Percentiles rank a stretch among this genome's conserved stretches.
Evolutionary conservation across 2,329 filamentous ascomycete genomes (phyloP).

Genomic region (Cadophora sp.): DNA sequence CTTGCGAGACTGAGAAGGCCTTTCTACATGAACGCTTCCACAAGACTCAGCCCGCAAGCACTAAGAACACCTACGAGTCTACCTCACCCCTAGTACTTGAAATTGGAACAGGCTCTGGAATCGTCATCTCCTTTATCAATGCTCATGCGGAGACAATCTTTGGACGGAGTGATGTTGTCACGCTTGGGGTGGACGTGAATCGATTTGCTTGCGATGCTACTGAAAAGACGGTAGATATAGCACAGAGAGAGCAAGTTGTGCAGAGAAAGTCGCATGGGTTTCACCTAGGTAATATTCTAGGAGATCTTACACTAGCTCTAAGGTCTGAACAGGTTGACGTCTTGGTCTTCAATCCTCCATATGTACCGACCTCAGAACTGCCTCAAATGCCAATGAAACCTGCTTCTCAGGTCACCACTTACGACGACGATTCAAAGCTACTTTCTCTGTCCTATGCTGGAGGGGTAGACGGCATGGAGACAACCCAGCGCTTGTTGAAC

Average conservation of each 20-base stretch:
- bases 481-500: conserved; percentile 79
- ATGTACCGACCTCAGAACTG: conserved; percentile 84
- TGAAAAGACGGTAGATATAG: conserved; percentile 65
- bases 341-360: conserved; percentile 95
- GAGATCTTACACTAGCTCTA: conserved; percentile 72
- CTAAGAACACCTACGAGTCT: conserved; percentile 32
- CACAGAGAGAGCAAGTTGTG: conserved; percentile 48
- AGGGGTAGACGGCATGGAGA: conserved; percentile 91
- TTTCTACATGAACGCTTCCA: conserved; percentile 37
- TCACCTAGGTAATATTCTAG: conserved; percentile 72
- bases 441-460: conserved; percentile 89
- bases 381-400: conserved; percentile 57
- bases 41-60: conserved; percentile 17
- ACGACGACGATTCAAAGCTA: conserved; percentile 83
- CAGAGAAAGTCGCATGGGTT: conserved; percentile 48
- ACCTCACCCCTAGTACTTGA: conserved; percentile 75
- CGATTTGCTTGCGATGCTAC: conserved; percentile 82
- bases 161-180: conserved; percentile 71
- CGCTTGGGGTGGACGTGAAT: conserved; percentile 85
- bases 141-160: conserved; percentile 78
- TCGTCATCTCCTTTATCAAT: conserved; percentile 87
- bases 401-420: conserved; percentile 50
- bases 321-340: conserved; percentile 72
- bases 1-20: conserved; percentile 53
- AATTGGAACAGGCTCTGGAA: conserved; percentile 88